Conservation (phyloP, 2,329 filamentous ascomycete genomes). For the Neonectria punicea region DNA sequence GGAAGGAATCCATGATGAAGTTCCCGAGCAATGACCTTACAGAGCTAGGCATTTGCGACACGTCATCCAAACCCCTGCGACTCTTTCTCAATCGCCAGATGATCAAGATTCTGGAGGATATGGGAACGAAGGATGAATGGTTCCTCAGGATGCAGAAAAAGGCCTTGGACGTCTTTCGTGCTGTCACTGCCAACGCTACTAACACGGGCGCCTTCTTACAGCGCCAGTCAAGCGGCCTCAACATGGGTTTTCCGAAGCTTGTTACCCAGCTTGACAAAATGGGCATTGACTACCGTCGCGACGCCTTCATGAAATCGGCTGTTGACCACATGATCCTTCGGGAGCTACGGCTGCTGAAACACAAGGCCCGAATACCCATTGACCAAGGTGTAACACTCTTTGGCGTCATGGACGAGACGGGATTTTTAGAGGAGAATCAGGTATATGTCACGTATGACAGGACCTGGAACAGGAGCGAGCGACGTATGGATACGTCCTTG, state of each 20-base stretch:
- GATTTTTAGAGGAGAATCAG: conserved; percentile 71
- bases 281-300: conserved; percentile 72
- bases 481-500: conserved; percentile 45
- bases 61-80: conserved; percentile 72
- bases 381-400: conserved; percentile 78
- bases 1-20: conserved; percentile 81
- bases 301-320: conserved; percentile 75
- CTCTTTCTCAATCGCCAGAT: conserved; percentile 81
- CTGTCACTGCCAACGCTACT: conserved; percentile 64
- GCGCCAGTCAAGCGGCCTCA: conserved; percentile 67
- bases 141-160: conserved; percentile 73
- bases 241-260: conserved; percentile 69
- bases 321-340: conserved; percentile 77
- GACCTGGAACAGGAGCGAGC: conserved; percentile 33
- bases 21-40: conserved; percentile 67
- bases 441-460: conserved; percentile 72
- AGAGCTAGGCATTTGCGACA: conserved; percentile 78
- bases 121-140: conserved; percentile 66
- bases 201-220: conserved; percentile 76
- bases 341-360: conserved; percentile 79
- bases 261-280: conserved; percentile 68
- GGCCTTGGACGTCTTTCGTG: conserved; percentile 69
- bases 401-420: conserved; percentile 86
- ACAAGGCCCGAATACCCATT: conserved; percentile 80
- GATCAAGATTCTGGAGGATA: conserved; percentile 88